phyloP scores from a whole-genome alignment of 2,329 filamentous ascomycete genomes.

The Pyricularia sp. region DNA sequence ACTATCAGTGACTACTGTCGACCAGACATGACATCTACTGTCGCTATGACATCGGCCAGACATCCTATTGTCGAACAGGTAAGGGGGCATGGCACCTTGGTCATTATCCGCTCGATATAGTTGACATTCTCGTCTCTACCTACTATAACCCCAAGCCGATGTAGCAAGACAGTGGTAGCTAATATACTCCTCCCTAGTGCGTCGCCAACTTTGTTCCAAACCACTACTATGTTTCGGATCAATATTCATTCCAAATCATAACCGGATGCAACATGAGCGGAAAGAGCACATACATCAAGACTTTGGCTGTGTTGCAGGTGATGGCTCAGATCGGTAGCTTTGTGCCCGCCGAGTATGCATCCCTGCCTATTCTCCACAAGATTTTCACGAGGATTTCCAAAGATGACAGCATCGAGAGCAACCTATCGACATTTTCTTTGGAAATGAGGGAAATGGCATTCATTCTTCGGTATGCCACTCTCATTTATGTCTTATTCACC shows the following conservation, averaged over 20 bases:
- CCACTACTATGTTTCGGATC: conserved; percentile 74
- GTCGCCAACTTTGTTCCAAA: conserved; percentile 68
- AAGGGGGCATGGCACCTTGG: neutral
- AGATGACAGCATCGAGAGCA: conserved; percentile 81
- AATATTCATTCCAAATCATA: conserved; percentile 82
- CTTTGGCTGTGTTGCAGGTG: conserved; percentile 72
- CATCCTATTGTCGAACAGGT: conserved; percentile 72
- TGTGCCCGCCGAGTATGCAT: conserved; percentile 76
- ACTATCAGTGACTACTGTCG: conserved; percentile 47
- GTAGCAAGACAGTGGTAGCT: neutral
- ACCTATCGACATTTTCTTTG: conserved; percentile 84
- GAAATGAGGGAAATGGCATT: conserved; percentile 97
- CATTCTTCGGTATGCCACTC: conserved; percentile 52
- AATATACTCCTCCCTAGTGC: neutral
- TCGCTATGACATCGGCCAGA: conserved; percentile 65
- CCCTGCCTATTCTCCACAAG: conserved; percentile 69
- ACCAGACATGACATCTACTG: conserved; percentile 57
- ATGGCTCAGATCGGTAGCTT: conserved; percentile 94
- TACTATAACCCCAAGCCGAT: neutral
- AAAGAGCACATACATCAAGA: conserved; percentile 90
- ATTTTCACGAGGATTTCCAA: conserved; percentile 83
- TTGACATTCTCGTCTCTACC: neutral
- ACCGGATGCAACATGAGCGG: conserved; percentile 98
- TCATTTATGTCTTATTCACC: neutral
- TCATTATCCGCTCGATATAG: neutral